Percentiles rank a stretch among this genome's conserved stretches.
These are phyloP conservation scores for Rhazya stricta DNA, from an alignment of 257 asterid genomes.

Conservation along the genomic window DNA sequence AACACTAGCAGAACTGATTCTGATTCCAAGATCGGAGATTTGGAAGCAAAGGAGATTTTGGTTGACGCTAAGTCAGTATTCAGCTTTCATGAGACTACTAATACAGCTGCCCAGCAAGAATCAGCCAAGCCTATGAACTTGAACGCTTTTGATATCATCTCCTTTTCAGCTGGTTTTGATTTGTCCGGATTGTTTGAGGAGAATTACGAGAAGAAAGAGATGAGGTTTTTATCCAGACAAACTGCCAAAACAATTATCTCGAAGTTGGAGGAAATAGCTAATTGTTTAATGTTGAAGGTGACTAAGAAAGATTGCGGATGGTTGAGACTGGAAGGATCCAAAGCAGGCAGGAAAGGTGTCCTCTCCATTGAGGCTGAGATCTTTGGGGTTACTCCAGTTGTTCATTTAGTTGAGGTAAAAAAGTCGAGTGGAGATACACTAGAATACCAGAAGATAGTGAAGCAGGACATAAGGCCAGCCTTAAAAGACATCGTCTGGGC, in stretches of 20 bases:
- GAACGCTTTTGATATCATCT: conserved; percentile 80
- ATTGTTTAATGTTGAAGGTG: conserved; percentile 50
- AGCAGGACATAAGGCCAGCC: conserved; percentile 50
- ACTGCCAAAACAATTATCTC: conserved; percentile 48
- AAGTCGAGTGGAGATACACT: conserved; percentile 60
- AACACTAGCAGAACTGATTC: conserved; percentile 8
- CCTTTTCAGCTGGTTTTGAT: conserved; percentile 72
- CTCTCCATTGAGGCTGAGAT: conserved; percentile 67
- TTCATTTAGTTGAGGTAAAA: conserved; percentile 68
- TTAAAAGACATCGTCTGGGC: conserved; percentile 71
- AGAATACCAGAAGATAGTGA: conserved; percentile 64
- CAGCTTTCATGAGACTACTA: conserved; percentile 9
- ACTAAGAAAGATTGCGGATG: conserved; percentile 56
- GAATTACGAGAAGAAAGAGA: conserved; percentile 38
- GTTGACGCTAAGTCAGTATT: conserved; percentile 19
- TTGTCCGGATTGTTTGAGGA: conserved; percentile 66
- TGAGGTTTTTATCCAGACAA: conserved; percentile 51
- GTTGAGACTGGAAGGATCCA: conserved; percentile 47
- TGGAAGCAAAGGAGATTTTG: conserved; percentile 8
- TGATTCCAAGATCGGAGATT: conserved; percentile 2
- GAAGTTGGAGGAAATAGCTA: conserved; percentile 64
- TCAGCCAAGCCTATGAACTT: conserved; percentile 34
- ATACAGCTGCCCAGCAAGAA: conserved; percentile 25
- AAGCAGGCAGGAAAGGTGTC: conserved; percentile 56
- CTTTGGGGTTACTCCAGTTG: conserved; percentile 50